These are phyloP conservation scores for Teratosphaeria destructans DNA, from an alignment of 2,329 filamentous ascomycete species.

Conservation along the genomic window DNA sequence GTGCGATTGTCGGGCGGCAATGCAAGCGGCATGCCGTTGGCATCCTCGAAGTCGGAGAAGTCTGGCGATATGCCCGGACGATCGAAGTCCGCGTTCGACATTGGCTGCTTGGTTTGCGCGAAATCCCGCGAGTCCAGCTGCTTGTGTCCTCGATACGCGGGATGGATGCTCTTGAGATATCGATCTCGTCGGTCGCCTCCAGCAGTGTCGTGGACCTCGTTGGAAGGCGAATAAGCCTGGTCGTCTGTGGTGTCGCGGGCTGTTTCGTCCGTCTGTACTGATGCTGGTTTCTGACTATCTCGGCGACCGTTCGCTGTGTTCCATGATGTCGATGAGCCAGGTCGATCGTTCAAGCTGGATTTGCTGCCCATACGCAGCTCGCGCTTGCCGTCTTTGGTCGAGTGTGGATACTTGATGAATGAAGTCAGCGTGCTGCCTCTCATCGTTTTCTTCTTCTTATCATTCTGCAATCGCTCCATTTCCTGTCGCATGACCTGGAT, in stretches of 20 bases:
- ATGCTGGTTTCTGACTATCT: background rate
- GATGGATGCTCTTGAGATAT: conserved; percentile 2
- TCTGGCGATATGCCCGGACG: conserved; percentile 10
- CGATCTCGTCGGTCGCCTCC: conserved; percentile 18
- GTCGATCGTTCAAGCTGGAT: background rate
- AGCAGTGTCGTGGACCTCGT: conserved; percentile 11
- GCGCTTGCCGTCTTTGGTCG: conserved; percentile 6
- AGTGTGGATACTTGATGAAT: conserved; percentile 8
- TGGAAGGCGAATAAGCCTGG: conserved; percentile 5
- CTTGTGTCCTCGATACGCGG: background rate
- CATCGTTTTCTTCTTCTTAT: conserved; percentile 3
- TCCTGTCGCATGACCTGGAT: background rate
- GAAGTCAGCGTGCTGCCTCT: conserved; percentile 6
- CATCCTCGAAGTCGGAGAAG: conserved; percentile 16
- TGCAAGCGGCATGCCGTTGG: conserved; percentile 2
- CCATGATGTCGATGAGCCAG: background rate
- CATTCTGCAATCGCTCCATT: background rate
- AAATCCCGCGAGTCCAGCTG: background rate
- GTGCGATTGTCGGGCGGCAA: background rate
- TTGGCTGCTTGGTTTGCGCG: background rate
- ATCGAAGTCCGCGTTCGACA: conserved; percentile 6
- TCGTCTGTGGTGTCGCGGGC: background rate
- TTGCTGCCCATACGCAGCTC: conserved; percentile 4
- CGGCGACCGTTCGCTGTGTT: background rate
- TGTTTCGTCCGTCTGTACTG: background rate